Evolutionary conservation across 495 filamentous ascomycete species (phyloP).

Genomic region (Penicillium samsonianum): DNA sequence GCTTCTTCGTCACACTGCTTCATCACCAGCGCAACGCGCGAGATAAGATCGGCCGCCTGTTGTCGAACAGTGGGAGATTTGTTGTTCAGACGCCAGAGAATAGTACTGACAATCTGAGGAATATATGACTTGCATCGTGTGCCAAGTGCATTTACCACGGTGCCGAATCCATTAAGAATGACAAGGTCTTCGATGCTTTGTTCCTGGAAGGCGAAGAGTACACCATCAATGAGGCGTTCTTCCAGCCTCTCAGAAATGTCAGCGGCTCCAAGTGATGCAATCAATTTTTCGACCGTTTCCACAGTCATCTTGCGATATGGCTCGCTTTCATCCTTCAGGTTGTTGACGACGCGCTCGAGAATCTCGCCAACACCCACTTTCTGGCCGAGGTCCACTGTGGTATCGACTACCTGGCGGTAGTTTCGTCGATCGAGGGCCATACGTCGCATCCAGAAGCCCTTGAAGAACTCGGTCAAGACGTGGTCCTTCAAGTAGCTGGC

Average conservation of each 20-base stretch:
- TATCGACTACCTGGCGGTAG: conserved; percentile 96
- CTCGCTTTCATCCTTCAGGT: conserved; percentile 97
- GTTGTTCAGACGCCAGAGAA: conserved; percentile 98
- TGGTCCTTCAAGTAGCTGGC: conserved; percentile 92
- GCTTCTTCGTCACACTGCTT: conserved; percentile 96
- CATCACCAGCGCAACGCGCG: conserved; percentile 97
- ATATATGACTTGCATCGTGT: conserved; percentile 95
- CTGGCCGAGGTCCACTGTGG: conserved; percentile 94
- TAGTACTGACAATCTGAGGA: conserved; percentile 92
- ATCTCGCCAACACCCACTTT: conserved; percentile 97
- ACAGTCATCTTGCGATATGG: conserved; percentile 99
- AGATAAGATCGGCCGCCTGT: conserved; percentile 95
- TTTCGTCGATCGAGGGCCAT: conserved; percentile 98
- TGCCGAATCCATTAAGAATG: conserved; percentile 98
- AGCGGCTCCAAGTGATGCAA: conserved; percentile 87
- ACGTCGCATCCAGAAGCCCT: conserved; percentile 95
- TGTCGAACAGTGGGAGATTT: conserved; percentile 94
- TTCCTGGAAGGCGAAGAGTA: conserved; percentile 97
- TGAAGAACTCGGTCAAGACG: conserved; percentile 95
- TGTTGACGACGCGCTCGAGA: conserved; percentile 85
- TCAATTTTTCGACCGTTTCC: conserved; percentile 94
- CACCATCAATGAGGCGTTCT: conserved; percentile 91
- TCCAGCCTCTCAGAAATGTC: conserved; percentile 92
- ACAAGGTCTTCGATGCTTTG: conserved; percentile 96
- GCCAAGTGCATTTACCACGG: conserved; percentile 93